Base-by-base conservation (phyloP, 352 stramenopile species). In the Phytopythium montanum region DNA sequence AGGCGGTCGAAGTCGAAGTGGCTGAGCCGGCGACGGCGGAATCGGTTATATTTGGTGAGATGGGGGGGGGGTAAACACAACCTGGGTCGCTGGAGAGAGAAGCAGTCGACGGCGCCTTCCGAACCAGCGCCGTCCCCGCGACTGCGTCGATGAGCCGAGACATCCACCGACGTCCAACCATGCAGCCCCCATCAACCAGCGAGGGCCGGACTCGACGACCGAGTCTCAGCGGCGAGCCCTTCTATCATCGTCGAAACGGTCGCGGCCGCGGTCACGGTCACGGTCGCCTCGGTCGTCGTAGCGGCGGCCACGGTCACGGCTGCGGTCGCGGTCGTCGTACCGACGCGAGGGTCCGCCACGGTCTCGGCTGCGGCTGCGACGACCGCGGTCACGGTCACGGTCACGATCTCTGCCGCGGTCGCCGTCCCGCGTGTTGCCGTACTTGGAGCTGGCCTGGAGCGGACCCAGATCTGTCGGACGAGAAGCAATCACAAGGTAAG, bases 371-470 rank as follows among this genome's bases (percentile, higher is more conserved):
- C 78, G 78, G 69, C 73, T 81, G 34, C 73, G 68, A 50, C 73
- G 68, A 50, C 65, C 68, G 21, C 65, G 66, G 34, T 45, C 39
- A 19, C 69, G 77, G 54, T 73, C 71, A 28, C 76, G 65, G 39
- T 77, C 71, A 8, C 75, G 64, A 49, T 82, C 76, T 60, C 76
- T 52, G 44, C 71, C 14, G 28, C 48, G 26, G 28, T 34, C 48
- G 10, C 50, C 5, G 50, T 26, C 51, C 12, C 33, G 33, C 31
- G 41, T n/a, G 33, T 10, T 31, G 64, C 82, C 79, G 66, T 92
- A 92, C 66, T 90, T 92, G 54, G 72, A 69, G 63, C 82, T 92
- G 21, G 85, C 85, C 55, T 87, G 76, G 49, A 65, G 76, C 39
- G 85, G 85, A 29, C 85, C 85, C 34, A 94, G 60, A 49, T 94